These are phyloP conservation scores for Bauhinia variegata DNA, from an alignment of 306 rosid species.

Conservation along the genomic window DNA sequence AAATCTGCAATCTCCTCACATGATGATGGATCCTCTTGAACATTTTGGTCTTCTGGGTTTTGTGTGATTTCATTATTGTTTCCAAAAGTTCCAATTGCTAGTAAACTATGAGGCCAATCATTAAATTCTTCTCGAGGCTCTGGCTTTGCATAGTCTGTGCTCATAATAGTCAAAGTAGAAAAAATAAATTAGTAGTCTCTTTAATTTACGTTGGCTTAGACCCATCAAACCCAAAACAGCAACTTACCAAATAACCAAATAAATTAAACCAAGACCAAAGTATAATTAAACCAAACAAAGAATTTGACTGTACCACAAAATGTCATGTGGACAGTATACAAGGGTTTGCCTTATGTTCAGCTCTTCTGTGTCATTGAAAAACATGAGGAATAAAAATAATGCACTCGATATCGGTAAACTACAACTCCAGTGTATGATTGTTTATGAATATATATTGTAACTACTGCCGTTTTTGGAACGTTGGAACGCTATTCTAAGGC, in stretches of 20 bases:
- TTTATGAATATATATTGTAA: no score
- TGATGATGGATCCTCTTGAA: constrained; percentile 62
- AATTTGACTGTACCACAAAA: no score
- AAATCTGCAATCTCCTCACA: constrained; percentile 70
- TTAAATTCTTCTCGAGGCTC: constrained; percentile 90
- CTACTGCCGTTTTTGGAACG: constrained; percentile 21
- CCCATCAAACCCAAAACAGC: no score
- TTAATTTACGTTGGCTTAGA: no score
- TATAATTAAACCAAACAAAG: no score
- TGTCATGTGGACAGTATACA: constrained; percentile 32
- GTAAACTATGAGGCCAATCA: constrained; percentile 89
- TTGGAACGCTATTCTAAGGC: constrained; percentile 13
- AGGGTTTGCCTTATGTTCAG: no score
- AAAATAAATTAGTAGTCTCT: no score
- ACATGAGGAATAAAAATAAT: not conserved
- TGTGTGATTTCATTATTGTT: constrained; percentile 64
- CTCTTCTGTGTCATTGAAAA: not conserved
- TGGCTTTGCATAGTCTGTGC: constrained; percentile 65
- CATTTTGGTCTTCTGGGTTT: constrained; percentile 41
- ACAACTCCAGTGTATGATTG: constrained; percentile 21
- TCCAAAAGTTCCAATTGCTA: constrained; percentile 95
- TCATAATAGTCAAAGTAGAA: constrained; percentile 16
- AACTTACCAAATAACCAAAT: no score
- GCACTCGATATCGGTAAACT: not conserved
- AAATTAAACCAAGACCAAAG: no score